Conservation (phyloP, 2,329 filamentous ascomycete species). For the Leptographium procerum region DNA sequence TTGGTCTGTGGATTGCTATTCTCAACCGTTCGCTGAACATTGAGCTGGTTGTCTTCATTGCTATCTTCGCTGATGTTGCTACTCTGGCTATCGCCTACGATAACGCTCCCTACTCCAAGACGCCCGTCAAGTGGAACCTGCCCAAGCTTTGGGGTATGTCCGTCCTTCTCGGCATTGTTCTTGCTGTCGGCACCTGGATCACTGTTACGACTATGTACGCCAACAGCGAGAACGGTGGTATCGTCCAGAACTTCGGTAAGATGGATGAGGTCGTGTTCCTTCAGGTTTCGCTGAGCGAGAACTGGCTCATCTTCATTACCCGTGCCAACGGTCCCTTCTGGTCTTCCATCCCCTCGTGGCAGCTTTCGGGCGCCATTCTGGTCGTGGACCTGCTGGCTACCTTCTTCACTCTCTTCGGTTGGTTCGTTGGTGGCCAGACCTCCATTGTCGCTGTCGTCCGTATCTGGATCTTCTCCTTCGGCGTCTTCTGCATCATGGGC, state of each 20-base stretch:
- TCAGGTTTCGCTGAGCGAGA: slow-evolving; percentile 81
- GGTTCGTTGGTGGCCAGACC: slow-evolving; percentile 55
- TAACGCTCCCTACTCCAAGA: slow-evolving; percentile 76
- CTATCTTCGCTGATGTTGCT: slow-evolving; percentile 87
- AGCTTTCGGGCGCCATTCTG: slow-evolving; percentile 66
- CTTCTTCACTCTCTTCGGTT: slow-evolving; percentile 76
- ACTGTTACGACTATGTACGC: slow-evolving; percentile 76
- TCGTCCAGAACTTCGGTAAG: slow-evolving; percentile 80
- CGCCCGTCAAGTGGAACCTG: slow-evolving; percentile 88
- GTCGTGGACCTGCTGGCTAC: slow-evolving; percentile 76
- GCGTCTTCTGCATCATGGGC: slow-evolving; percentile 69
- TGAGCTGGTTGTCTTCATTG: slow-evolving; percentile 83
- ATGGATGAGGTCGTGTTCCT: slow-evolving; percentile 78
- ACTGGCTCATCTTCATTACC: slow-evolving; percentile 95
- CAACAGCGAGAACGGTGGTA: slow-evolving; percentile 59
- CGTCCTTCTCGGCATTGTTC: slow-evolving; percentile 66
- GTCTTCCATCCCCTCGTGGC: slow-evolving; percentile 81
- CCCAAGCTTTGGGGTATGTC: slow-evolving; percentile 93
- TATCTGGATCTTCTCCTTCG: slow-evolving; percentile 86
- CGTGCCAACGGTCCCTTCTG: slow-evolving; percentile 88
- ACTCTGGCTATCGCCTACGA: slow-evolving; percentile 90
- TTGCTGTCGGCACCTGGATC: slow-evolving; percentile 80
- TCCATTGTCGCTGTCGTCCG: slow-evolving; percentile 76
- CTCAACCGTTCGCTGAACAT: slow-evolving; percentile 77
- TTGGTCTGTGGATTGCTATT: slow-evolving; percentile 84